Percentiles rank a stretch among this genome's conserved stretches.
These are phyloP conservation scores for Daldinia loculata DNA, from an alignment of 495 filamentous ascomycete genomes.

Conservation along the genomic window DNA sequence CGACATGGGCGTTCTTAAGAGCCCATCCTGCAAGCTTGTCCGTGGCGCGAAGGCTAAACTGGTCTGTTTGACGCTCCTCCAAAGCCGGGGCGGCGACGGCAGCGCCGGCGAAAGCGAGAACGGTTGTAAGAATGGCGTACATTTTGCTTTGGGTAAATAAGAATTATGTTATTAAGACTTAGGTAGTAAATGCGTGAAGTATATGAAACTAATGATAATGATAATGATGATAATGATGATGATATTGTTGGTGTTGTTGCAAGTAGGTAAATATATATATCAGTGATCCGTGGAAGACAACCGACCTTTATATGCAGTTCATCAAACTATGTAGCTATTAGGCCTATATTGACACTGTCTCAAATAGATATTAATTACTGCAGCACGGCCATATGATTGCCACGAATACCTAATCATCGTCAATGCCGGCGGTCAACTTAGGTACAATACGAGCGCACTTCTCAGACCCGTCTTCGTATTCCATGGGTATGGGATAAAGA, in stretches of 20 bases:
- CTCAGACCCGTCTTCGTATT: slow-evolving; percentile 17
- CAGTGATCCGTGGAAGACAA: neutral
- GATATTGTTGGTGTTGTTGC: neutral
- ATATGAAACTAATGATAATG: neutral
- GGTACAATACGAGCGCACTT: slow-evolving; percentile 13
- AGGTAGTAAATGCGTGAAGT: too few species aligned
- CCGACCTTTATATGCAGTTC: neutral
- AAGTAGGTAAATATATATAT: neutral
- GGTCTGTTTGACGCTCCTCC: neutral
- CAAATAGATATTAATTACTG: neutral
- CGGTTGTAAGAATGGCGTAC: neutral
- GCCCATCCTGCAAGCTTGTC: slow-evolving; percentile 20
- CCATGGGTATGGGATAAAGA: slow-evolving; percentile 8
- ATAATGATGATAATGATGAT: neutral
- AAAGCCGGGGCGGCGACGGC: neutral
- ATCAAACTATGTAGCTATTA: neutral
- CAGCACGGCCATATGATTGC: neutral
- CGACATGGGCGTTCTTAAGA: slow-evolving; percentile 19
- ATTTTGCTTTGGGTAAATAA: neutral
- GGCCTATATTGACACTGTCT: neutral
- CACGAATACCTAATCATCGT: neutral
- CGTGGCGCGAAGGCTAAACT: slow-evolving; percentile 22
- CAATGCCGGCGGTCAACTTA: neutral
- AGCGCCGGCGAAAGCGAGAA: neutral
- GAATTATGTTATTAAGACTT: too few species aligned